Evolutionary conservation across 441 rosid genomes (phyloP).

Genomic region (Omphalea diandra): DNA sequence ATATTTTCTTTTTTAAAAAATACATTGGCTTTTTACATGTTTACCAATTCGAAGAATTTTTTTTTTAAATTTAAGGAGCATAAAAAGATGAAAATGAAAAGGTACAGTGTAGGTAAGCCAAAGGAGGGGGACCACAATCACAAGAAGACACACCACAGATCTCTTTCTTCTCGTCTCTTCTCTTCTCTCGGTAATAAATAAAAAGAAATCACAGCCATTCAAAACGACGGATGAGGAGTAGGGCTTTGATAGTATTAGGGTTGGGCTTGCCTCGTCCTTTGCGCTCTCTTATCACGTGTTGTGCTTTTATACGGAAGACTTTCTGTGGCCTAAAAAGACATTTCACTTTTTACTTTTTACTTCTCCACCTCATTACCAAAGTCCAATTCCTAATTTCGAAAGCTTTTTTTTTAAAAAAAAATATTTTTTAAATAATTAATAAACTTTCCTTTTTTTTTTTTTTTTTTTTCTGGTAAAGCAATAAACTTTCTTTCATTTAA

Average conservation of each 20-base stretch:
- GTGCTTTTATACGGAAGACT: neutral
- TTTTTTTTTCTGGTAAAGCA: too few species aligned
- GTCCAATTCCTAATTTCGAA: too few species aligned
- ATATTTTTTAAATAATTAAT: too few species aligned
- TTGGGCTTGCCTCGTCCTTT: neutral
- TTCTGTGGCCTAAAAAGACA: neutral
- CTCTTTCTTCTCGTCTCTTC: neutral
- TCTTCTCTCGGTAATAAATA: too few species aligned
- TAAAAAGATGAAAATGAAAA: neutral
- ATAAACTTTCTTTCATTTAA: too few species aligned
- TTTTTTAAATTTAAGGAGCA: neutral
- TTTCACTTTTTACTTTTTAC: neutral
- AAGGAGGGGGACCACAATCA: neutral
- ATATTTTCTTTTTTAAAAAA: neutral
- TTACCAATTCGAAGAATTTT: neutral
- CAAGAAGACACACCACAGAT: neutral
- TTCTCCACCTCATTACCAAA: too few species aligned
- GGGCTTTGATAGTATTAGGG: neutral
- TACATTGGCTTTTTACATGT: neutral
- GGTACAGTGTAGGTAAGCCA: neutral
- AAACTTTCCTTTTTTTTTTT: too few species aligned
- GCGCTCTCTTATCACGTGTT: conserved; percentile 16
- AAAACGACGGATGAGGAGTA: neutral
- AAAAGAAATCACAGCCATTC: neutral
- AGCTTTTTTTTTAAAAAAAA: too few species aligned